phyloP scores from a whole-genome alignment of 768 basidiomycete species.

The Phallus indusiatus region DNA sequence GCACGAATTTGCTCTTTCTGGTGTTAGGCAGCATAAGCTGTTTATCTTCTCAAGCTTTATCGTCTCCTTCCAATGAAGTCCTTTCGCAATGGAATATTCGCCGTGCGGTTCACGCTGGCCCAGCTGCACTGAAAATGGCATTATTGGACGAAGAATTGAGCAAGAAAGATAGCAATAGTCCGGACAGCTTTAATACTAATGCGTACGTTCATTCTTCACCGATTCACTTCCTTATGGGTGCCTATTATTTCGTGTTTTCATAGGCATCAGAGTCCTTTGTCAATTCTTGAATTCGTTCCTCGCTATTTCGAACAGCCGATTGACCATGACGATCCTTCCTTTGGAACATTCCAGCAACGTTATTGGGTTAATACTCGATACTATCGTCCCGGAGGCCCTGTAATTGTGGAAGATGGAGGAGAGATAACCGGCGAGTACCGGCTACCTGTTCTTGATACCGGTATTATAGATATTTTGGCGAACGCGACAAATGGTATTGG shows the following conservation, averaged over 20 bases:
- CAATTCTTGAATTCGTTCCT: slow-evolving; percentile 12
- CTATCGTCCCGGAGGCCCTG: slow-evolving; percentile 67
- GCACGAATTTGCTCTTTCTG: too few relatives aligned
- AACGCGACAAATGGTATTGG: slow-evolving; percentile 81
- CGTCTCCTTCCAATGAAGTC: not conserved
- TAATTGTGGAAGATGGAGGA: slow-evolving; percentile 87
- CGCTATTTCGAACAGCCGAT: slow-evolving; percentile 75
- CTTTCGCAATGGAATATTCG: not conserved
- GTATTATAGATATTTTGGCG: slow-evolving; percentile 80
- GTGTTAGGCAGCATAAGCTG: not conserved
- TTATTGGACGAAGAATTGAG: not conserved
- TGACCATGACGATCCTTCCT: slow-evolving; percentile 54
- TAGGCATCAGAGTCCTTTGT: not conserved
- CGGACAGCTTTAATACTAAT: not conserved
- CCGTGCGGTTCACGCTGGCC: not conserved
- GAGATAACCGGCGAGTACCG: slow-evolving; percentile 79
- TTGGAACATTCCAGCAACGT: slow-evolving; percentile 70
- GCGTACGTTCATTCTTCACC: not conserved
- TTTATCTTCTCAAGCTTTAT: not conserved
- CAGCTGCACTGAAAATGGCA: slow-evolving; percentile 2
- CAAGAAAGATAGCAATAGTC: not conserved
- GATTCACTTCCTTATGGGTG: not conserved
- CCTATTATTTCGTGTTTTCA: not conserved
- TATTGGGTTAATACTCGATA: slow-evolving; percentile 88
- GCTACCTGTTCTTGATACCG: slow-evolving; percentile 36